A percentile compares a stretch with the other conserved stretches of the same genome.
phyloP scores from a whole-genome alignment of 495 filamentous ascomycete genomes.

The Aspergillus nidulans region DNA sequence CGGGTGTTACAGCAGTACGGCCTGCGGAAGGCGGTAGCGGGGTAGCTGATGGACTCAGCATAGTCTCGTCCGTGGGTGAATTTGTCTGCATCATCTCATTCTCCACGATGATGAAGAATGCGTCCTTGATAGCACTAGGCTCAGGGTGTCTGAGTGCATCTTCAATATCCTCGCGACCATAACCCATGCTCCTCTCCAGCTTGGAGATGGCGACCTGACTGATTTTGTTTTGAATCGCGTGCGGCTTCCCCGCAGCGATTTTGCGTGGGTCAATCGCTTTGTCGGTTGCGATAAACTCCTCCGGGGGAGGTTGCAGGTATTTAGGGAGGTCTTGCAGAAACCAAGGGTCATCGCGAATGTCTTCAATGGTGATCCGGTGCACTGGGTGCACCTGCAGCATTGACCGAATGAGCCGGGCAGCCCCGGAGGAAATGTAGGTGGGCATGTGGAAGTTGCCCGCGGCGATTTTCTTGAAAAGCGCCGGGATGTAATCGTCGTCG shows the following conservation, averaged over 20 bases:
- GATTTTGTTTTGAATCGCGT: constrained; percentile 77
- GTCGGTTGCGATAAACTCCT: constrained; percentile 88
- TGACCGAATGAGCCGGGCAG: constrained; percentile 76
- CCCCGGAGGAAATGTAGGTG: constrained; percentile 78
- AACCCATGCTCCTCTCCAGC: constrained; percentile 96
- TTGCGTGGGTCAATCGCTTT: constrained; percentile 79
- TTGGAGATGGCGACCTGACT: constrained; percentile 90
- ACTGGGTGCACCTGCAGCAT: constrained; percentile 96
- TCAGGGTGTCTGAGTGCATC: constrained; percentile 88
- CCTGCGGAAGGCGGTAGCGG: constrained; percentile 22
- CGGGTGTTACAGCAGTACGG: constrained; percentile 16
- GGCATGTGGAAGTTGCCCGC: constrained; percentile 86
- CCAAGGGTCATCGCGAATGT: constrained; percentile 94
- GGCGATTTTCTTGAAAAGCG: constrained; percentile 83
- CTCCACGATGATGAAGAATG: constrained; percentile 94
- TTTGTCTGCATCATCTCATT: constrained; percentile 96
- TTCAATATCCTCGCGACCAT: constrained; percentile 89
- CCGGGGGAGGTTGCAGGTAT: constrained; percentile 84
- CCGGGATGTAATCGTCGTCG: constrained; percentile 92
- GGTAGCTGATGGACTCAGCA: constrained; percentile 26
- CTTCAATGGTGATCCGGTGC: constrained; percentile 85
- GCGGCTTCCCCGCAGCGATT: constrained; percentile 71
- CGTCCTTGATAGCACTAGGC: constrained; percentile 96
- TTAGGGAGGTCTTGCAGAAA: constrained; percentile 79
- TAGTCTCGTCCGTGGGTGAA: constrained; percentile 46